Evolutionary conservation across 2,329 filamentous ascomycete genomes (phyloP), one percentile per base, ranked within the genome.

Genomic region (Paecilomyces variotii): DNA sequence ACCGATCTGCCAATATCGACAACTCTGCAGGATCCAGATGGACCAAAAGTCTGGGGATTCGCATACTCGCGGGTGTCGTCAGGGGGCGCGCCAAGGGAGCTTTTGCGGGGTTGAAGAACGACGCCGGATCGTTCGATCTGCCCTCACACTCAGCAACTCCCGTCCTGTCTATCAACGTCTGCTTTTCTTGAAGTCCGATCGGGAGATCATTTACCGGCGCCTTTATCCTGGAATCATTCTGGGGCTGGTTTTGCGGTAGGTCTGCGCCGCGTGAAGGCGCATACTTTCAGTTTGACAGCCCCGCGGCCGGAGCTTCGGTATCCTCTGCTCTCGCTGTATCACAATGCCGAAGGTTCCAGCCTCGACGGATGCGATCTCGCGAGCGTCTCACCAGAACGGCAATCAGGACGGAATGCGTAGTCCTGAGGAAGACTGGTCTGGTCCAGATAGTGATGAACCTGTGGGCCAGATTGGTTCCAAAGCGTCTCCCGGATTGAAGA

Each of bases 401-500:
- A 66, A 70, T 57, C 57, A 59, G 27, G 68, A 70, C 25, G 65
- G 64, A 60, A 67, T 71, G 19, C 69, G 70, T 19, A 74, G 70
- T 55, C 63, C 66, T 14, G 70, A 68, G 51, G 71, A 71, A 28
- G 72, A 68, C 54, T 73, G 69, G 58, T 74, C 72, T 19, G 70
- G 63, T n/a, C 59, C 57, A 19, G 72, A 74, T 30, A 73, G 70
- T n/a, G 71, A 73, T 32, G 71, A 72, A 32, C 63, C 61, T 35
- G 61, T 49, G 7, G 58, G 60, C 50, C 59, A 63, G 49, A 72
- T 72, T 68, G 69, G 66, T 51, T 67, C 68, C 19, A 61, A 60
- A 55, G 60, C 58, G 30, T 60, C 64, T 54, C 69, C 67, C 54
- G 65, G 65, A 3, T 56, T 72, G 61, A 74, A 74, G 60, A 70